These are phyloP conservation scores for Groenewaldozyma tartarivorans DNA, from an alignment of 805 yeast genomes.

Conservation along the genomic window DNA sequence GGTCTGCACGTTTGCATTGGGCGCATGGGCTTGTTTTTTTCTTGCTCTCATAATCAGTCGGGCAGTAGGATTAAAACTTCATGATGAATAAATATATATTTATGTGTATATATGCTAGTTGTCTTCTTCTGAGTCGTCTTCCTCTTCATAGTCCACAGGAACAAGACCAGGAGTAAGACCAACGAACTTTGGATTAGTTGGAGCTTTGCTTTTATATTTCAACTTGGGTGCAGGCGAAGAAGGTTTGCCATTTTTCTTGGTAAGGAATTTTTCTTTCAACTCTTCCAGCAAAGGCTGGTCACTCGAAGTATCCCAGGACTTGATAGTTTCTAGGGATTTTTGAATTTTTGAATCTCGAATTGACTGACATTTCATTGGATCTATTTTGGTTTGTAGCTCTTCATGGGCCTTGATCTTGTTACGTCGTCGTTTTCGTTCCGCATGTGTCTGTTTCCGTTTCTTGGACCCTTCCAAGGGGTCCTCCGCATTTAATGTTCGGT, in stretches of 20 bases:
- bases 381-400: not conserved
- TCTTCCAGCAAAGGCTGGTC: not conserved
- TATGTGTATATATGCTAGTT: not conserved
- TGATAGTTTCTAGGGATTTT: not conserved
- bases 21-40: conserved; percentile 14
- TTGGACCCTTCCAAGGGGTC: not conserved
- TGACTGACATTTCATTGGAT: not conserved
- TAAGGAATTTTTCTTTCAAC: no score
- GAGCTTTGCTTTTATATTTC: not conserved
- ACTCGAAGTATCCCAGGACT: not conserved
- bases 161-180: conserved; percentile 23
- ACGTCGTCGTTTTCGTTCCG: not conserved
- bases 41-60: conserved; percentile 15
- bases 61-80: conserved; percentile 10
- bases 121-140: conserved; percentile 2
- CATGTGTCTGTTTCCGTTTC: not conserved
- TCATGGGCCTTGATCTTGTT: not conserved
- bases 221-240: not conserved
- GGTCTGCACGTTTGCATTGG: conserved; percentile 16
- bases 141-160: conserved; percentile 21
- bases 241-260: no score
- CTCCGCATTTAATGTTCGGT: not conserved
- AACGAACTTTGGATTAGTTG: conserved; percentile 5
- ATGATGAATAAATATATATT: not conserved
- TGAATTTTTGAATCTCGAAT: no score